A percentile compares a stretch with the other conserved stretches of the same genome.
phyloP scores from a whole-genome alignment of 176 grass and related monocot genomes.

The Cocos nucifera region DNA sequence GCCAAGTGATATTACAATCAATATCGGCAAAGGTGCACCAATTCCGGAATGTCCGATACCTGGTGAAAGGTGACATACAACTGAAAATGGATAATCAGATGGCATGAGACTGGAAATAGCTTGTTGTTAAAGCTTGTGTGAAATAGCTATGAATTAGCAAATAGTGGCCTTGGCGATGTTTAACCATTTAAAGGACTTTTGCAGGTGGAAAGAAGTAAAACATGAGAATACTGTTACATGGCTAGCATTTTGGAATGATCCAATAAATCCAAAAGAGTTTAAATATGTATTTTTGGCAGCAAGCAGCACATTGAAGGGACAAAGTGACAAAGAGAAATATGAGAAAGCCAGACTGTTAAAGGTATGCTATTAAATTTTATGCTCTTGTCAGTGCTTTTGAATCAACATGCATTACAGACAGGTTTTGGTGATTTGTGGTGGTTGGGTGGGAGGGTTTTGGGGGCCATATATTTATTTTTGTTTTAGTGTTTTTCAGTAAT shows the following conservation, averaged over 20 bases:
- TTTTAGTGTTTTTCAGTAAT: too few relatives aligned
- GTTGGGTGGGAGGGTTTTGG: too few relatives aligned
- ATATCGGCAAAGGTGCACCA: constrained; percentile 46
- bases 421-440: too few relatives aligned
- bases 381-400: too few relatives aligned
- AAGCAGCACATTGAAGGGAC: constrained; percentile 85
- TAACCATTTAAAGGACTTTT: constrained; percentile 9
- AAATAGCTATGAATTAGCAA: not conserved
- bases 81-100: not conserved
- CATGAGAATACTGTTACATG: constrained; percentile 98
- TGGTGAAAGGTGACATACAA: constrained; percentile 58
- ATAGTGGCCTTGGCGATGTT: not conserved
- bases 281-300: constrained; percentile 99
- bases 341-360: constrained; percentile 92
- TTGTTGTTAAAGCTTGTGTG: not conserved
- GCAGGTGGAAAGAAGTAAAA: constrained; percentile 90
- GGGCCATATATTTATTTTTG: too few relatives aligned
- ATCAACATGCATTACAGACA: too few relatives aligned
- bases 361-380: constrained; percentile 18
- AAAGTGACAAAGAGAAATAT: constrained; percentile 97
- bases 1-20: constrained; percentile 96
- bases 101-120: too few relatives aligned
- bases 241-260: constrained; percentile 96
- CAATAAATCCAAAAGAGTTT: constrained; percentile 89
- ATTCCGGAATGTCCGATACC: constrained; percentile 82